Evolutionary conservation across 441 rosid species (phyloP).

Genomic region (Croton laevigatus): DNA sequence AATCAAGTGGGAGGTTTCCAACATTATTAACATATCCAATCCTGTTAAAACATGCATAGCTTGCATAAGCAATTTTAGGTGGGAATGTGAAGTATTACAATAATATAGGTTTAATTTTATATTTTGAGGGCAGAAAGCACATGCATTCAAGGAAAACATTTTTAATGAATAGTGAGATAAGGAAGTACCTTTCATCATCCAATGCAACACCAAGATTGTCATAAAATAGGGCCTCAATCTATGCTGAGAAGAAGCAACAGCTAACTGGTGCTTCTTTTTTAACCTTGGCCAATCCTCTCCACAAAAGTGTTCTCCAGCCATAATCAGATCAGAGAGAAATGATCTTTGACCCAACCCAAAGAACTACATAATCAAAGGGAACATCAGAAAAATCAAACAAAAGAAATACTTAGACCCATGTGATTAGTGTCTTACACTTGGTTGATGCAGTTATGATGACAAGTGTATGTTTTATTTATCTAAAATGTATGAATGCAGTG

Average conservation of each 20-base stretch:
- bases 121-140: constrained; percentile 1
- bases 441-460: background rate
- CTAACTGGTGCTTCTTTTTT: constrained; percentile 53
- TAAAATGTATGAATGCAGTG: too few species aligned
- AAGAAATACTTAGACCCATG: constrained; percentile 6
- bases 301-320: constrained; percentile 73
- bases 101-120: background rate
- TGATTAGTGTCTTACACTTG: background rate
- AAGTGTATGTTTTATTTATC: too few species aligned
- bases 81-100: background rate
- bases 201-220: constrained; percentile 80
- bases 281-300: constrained; percentile 80
- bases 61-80: background rate
- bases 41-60: constrained; percentile 43
- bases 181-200: constrained; percentile 68
- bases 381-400: constrained; percentile 8
- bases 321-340: constrained; percentile 53
- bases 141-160: constrained; percentile 6
- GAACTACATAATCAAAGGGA: constrained; percentile 47
- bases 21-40: constrained; percentile 61
- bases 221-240: constrained; percentile 82
- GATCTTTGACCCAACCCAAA: constrained; percentile 54
- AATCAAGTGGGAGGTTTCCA: constrained; percentile 76
- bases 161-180: background rate
- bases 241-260: constrained; percentile 94